Base-by-base conservation (phyloP, 129 eudicot genomes). In the Rutidosis leptorrhynchoides region DNA sequence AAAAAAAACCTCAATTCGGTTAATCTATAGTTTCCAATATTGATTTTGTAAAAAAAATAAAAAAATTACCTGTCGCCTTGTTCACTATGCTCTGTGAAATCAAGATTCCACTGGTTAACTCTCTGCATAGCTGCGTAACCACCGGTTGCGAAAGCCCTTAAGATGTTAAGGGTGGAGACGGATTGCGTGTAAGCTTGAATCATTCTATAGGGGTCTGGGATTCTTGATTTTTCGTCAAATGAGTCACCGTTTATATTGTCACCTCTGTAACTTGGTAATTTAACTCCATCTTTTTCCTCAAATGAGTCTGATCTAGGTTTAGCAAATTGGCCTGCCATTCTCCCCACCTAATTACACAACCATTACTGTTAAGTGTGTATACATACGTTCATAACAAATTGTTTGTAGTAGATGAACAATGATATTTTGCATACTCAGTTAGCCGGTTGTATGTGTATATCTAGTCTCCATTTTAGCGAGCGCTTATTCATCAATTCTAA, bases 41-140 rank as follows among this genome's bases (percentile, higher is more conserved):
- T 4, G 3, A 12, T 2, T 37, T 37, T 37, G 3, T 11, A 37
- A 37, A 16, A 37, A 37, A 12, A 37, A 37, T 4, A 32, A 2
- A n/a, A 0, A n/a, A 48, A 30, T 19, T 72, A 83, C 96, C 95
- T 80, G 51, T 92, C 96, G 14, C 98, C 98, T 45, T 88, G 98
- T 71, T 92, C 96, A 52, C 94, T 87, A 63, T 85, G 87, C 58
- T 85, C 86, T 2, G 96, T 83, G 73, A 92, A 92, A 72, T 92
- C 98, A 26, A 92, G 96, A 76, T 92, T 92, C 98, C 98, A 92
- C 1, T 92, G 76, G 25, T 69, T 78, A 64, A 88, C 95, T 75
- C 98, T 82, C 73, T 92, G 98, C 95, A 88, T 85, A 67, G 98
- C 98, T 19, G 98, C 98, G 78, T 91, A 88, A 4, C 98, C 98